A percentile compares a stretch with the other conserved stretches of the same genome.
These are phyloP conservation scores for Wallacemonas sp. DNA, from an alignment of 208 protist species.

Conservation along the genomic window DNA sequence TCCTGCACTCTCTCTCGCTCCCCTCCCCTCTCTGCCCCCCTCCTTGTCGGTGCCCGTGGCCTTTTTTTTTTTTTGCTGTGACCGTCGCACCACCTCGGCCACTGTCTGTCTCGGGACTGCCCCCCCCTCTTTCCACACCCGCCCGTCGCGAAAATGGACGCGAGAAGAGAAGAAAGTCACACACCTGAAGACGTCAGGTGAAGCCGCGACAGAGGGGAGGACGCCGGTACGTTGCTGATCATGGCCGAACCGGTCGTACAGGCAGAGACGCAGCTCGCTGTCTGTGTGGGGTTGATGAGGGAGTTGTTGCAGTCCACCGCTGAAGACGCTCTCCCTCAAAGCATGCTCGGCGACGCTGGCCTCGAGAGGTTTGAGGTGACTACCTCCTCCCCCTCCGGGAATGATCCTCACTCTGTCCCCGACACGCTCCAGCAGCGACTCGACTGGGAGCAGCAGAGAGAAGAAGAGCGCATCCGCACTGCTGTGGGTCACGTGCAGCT, in stretches of 20 bases:
- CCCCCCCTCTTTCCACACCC: constrained; percentile 3
- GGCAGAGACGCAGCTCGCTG: constrained; percentile 58
- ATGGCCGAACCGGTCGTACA: constrained; percentile 71
- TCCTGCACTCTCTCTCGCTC: not conserved
- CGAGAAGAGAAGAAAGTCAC: too few relatives aligned
- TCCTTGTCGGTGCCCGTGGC: not conserved
- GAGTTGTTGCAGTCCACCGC: constrained; percentile 35
- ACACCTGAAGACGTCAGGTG: too few relatives aligned
- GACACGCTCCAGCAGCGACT: constrained; percentile 68
- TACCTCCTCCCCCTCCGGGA: too few relatives aligned
- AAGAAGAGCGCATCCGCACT: constrained; percentile 43
- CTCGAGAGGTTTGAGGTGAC: too few relatives aligned
- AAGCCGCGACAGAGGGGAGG: too few relatives aligned
- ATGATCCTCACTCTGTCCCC: constrained; percentile 18
- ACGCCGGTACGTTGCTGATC: too few relatives aligned
- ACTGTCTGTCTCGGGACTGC: not conserved
- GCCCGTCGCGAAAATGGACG: too few relatives aligned
- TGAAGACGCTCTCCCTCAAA: constrained; percentile 73
- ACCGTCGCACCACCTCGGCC: not conserved
- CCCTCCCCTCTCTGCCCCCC: not conserved
- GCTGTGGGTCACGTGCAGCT: constrained; percentile 24
- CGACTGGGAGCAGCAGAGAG: constrained; percentile 58
- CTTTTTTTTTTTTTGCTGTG: not conserved
- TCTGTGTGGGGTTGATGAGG: constrained; percentile 57
- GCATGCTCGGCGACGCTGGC: constrained; percentile 21